phyloP scores from a whole-genome alignment of 2,329 filamentous ascomycete genomes.

The Xylariomycetidae sp. region DNA sequence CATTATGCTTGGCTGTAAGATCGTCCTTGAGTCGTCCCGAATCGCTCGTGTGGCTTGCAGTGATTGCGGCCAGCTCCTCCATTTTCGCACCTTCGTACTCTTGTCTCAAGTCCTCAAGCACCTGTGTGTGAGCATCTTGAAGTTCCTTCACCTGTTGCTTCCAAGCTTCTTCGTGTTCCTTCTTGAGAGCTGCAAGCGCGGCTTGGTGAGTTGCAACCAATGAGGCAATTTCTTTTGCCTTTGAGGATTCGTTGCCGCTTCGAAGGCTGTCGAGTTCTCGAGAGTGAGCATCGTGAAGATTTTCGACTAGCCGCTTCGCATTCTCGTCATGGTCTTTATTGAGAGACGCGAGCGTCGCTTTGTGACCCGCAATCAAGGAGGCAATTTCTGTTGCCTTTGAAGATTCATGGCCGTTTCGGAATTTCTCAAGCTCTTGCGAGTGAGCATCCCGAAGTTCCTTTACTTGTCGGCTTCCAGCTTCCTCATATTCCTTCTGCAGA shows the following conservation, averaged over 20 bases:
- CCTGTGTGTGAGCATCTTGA: slow-evolving; percentile 10
- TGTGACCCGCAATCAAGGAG: background rate
- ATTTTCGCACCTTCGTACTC: slow-evolving; percentile 13
- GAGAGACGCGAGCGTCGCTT: background rate
- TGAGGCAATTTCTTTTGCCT: slow-evolving; percentile 17
- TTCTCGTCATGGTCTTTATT: background rate
- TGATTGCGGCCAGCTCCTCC: slow-evolving; percentile 12
- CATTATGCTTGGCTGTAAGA: slow-evolving; percentile 14
- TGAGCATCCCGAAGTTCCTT: slow-evolving; percentile 8
- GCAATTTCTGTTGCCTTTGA: slow-evolving; percentile 6
- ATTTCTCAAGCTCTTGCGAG: slow-evolving; percentile 6
- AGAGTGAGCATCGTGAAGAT: slow-evolving; percentile 9
- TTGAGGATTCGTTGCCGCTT: slow-evolving; percentile 13
- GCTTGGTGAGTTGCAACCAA: slow-evolving; percentile 8
- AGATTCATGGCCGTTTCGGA: slow-evolving; percentile 4
- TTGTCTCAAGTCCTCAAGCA: slow-evolving; percentile 13
- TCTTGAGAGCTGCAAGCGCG: slow-evolving; percentile 10
- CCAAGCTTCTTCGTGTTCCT: slow-evolving; percentile 10
- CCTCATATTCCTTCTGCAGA: slow-evolving; percentile 11
- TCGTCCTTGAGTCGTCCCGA: slow-evolving; percentile 17
- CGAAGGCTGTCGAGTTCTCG: slow-evolving; percentile 10
- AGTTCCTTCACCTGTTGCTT: slow-evolving; percentile 13
- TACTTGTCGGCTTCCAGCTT: slow-evolving; percentile 8
- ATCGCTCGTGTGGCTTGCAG: slow-evolving; percentile 11
- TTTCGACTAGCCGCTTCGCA: slow-evolving; percentile 4